Conservation (phyloP, 805 yeast species). For the Ogataea pini region DNA sequence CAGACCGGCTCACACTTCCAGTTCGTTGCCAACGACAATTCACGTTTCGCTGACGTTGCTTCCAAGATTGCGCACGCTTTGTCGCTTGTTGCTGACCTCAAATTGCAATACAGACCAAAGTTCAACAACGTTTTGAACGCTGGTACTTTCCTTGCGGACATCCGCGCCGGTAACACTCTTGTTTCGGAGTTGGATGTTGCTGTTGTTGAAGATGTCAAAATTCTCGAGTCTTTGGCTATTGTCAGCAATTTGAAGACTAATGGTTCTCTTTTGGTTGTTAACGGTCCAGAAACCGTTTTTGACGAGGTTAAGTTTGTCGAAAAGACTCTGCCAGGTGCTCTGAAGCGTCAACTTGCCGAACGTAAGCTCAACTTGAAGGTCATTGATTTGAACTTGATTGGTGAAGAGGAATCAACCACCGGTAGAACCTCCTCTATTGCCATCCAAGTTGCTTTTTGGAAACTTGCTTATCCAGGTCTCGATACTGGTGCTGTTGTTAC, state of each 20-base stretch:
- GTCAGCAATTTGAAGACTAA: slow-evolving; percentile 56
- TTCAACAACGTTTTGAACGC: slow-evolving; percentile 74
- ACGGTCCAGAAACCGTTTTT: slow-evolving; percentile 37
- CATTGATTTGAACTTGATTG: slow-evolving; percentile 62
- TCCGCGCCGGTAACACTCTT: slow-evolving; percentile 37
- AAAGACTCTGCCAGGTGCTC: slow-evolving; percentile 51
- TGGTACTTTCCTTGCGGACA: slow-evolving; percentile 73
- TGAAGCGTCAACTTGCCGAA: slow-evolving; percentile 54
- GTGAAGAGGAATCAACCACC: slow-evolving; percentile 67
- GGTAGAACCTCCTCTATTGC: slow-evolving; percentile 78
- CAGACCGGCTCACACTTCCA: slow-evolving; percentile 47
- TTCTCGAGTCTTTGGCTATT: slow-evolving; percentile 62
- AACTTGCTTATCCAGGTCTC: slow-evolving; percentile 59
- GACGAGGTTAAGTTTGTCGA: slow-evolving; percentile 49
- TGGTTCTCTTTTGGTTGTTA: slow-evolving; percentile 54
- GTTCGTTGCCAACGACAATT: slow-evolving; percentile 72
- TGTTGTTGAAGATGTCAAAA: slow-evolving; percentile 57
- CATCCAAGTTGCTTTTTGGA: slow-evolving; percentile 81
- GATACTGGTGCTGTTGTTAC: slow-evolving; percentile 65
- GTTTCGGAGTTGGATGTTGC: slow-evolving; percentile 64
- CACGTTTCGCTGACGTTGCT: slow-evolving; percentile 54
- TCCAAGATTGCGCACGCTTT: slow-evolving; percentile 67
- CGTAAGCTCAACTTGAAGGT: slow-evolving; percentile 55
- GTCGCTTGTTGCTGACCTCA: slow-evolving; percentile 58
- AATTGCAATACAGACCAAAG: slow-evolving; percentile 58